These are phyloP conservation scores for Dendrobium nobile DNA, from an alignment of 106 monocot species.

Conservation along the genomic window DNA sequence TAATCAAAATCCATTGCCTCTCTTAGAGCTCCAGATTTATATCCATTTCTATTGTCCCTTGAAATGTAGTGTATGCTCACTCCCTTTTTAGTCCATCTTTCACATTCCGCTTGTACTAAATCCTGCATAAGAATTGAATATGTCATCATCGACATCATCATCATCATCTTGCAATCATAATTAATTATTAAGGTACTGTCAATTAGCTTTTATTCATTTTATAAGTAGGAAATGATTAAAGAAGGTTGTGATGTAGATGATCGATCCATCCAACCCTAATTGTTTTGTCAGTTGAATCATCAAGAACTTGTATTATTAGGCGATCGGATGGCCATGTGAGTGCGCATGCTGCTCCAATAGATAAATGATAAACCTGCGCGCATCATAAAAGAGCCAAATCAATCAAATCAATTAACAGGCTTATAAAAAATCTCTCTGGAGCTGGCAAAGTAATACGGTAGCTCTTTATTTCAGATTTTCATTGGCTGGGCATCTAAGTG, in stretches of 20 bases:
- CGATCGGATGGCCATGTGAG: slow-evolving; percentile 37
- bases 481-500: neutral
- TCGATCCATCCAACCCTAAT: slow-evolving; percentile 31
- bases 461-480: neutral
- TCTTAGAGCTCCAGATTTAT: slow-evolving; percentile 51
- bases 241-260: too few species aligned
- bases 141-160: neutral
- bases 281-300: slow-evolving; percentile 37
- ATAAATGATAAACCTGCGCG: slow-evolving; percentile 49
- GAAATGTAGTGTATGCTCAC: slow-evolving; percentile 34
- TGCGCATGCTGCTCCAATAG: slow-evolving; percentile 50
- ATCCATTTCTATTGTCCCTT: slow-evolving; percentile 37
- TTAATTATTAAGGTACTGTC: neutral
- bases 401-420: neutral
- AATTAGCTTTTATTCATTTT: neutral
- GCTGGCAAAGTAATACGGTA: neutral
- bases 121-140: slow-evolving; percentile 12
- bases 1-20: slow-evolving; percentile 38
- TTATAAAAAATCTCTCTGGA: too few species aligned
- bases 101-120: slow-evolving; percentile 30
- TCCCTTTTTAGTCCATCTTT: slow-evolving; percentile 28
- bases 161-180: too few species aligned
- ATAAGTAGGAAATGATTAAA: neutral
- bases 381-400: neutral
- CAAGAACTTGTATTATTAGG: slow-evolving; percentile 49